Percentiles rank a stretch among this genome's conserved stretches.
These are phyloP conservation scores for Darksidea phi DNA, from an alignment of 495 filamentous ascomycete species.

Conservation along the genomic window DNA sequence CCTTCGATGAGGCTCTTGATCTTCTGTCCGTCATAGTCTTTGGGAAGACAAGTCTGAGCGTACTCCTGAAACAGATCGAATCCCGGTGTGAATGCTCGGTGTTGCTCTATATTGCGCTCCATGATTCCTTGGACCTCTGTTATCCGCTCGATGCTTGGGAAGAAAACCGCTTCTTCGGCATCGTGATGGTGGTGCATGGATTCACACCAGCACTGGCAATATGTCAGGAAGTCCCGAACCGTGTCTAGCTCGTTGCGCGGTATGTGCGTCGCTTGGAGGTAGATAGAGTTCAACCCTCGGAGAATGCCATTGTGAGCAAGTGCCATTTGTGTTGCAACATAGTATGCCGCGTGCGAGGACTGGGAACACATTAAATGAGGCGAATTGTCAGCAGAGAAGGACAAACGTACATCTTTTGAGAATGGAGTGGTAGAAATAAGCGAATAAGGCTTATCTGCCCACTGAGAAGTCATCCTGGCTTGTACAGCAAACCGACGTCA, in stretches of 20 bases:
- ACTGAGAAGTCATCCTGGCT: background rate
- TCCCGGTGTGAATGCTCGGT: conserved; percentile 9
- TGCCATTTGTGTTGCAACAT: conserved; percentile 46
- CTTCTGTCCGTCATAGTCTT: conserved; percentile 3
- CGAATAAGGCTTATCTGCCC: conserved; percentile 13
- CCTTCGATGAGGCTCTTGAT: conserved; percentile 12
- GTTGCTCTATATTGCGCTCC: conserved; percentile 35
- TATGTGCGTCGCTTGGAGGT: conserved; percentile 49
- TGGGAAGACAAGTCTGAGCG: background rate
- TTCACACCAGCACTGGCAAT: conserved; percentile 41
- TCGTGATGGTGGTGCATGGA: conserved; percentile 48
- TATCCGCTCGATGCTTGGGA: conserved; percentile 47
- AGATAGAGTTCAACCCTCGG: conserved; percentile 51
- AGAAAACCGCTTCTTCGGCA: conserved; percentile 48
- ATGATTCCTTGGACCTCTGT: conserved; percentile 46
- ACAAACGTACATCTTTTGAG: conserved; percentile 15
- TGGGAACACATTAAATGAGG: conserved; percentile 1
- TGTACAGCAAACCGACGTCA: background rate
- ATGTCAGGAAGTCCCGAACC: conserved; percentile 45
- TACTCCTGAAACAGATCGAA: conserved; percentile 10
- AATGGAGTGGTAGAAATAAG: conserved; percentile 10
- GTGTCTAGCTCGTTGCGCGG: conserved; percentile 27
- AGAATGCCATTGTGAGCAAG: conserved; percentile 51
- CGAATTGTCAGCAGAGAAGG: background rate
- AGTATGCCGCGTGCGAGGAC: conserved; percentile 15